Base-by-base conservation (phyloP, 2,329 filamentous ascomycete species). In the Cadophora luteo-olivacea region DNA sequence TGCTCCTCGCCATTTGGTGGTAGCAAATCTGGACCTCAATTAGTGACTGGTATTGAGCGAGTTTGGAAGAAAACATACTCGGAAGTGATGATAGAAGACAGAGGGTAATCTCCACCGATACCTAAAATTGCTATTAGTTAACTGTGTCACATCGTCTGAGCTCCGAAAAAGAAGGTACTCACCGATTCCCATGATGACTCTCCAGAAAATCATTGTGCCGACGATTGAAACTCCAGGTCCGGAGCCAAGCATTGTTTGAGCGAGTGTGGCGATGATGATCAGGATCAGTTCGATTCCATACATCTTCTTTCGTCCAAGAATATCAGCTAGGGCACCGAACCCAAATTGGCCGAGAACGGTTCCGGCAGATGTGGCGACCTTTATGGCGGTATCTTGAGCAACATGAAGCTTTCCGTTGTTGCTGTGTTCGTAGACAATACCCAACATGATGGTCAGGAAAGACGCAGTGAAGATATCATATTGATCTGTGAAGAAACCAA, bases 401-500 rank as follows among this genome's bases (percentile, higher is more conserved):
- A 45, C 41, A 19, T 45, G 41, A 45, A 45, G 41, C 41, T 92
- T 92, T 73, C 90, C 89, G 68, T 84, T 36, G 85, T 82, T 16
- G 92, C 90, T 76, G 94, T 91, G 45, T 82, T 82, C 24, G 89
- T 72, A 77, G 3, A 73, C 73, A 38, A 77, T 68, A 48, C 75
- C 75, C 66, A 77, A 58, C 76, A 77, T 77, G 36, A 73, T 54
- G 16, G 75, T 77, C 4, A 77, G 73, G 49, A 77, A 70, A 58
- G 75, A 74, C 32, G 77, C 75, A 41, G 76, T 74, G 52, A 77
- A 77, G 69, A 76, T 73, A 77, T 92, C 90, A 80, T 94, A 95
- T 51, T 91, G 91, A 78, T 95, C 93, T 19, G 92, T 95, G 81
- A 96, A 96, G 87, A 97, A 96, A 74, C 92, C 93, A 70, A 95